Evolutionary conservation across 1,284 basidiomycete genomes (phyloP).

Genomic region (Gastroboletus turbinatus): DNA sequence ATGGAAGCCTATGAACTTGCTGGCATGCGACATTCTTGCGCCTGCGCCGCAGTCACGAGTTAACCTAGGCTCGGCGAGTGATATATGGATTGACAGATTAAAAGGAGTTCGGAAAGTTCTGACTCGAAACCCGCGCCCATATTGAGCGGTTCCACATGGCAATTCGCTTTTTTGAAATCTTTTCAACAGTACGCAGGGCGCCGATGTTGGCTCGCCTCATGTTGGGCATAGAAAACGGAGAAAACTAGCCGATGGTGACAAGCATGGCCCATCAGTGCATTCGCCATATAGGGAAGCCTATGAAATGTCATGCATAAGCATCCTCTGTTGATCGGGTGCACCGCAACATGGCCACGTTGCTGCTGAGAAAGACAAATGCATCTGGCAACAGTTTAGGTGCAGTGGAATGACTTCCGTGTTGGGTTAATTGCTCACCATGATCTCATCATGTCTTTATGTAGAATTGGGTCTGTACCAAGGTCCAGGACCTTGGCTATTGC

Average conservation of each 20-base stretch:
- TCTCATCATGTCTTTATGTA: not conserved
- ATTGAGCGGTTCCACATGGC: not conserved
- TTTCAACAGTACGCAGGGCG: not conserved
- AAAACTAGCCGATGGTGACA: not conserved
- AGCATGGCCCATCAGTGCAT: not conserved
- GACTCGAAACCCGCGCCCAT: not conserved
- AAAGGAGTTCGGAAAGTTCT: not conserved
- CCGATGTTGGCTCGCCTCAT: not conserved
- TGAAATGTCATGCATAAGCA: constrained; percentile 13
- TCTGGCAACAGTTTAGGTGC: not conserved
- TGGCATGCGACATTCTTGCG: not conserved
- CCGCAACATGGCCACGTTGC: not conserved
- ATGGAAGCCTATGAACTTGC: constrained; percentile 15
- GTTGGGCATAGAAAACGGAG: not conserved
- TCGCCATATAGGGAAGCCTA: constrained; percentile 8
- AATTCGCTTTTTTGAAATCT: not conserved
- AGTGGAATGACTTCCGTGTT: not conserved
- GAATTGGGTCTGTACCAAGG: not conserved
- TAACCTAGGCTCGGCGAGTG: not conserved
- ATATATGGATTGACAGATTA: too few relatives aligned
- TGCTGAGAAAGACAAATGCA: not conserved
- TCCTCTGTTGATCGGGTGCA: not conserved
- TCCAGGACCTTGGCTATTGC: not conserved
- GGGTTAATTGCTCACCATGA: not conserved
- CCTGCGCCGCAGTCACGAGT: not conserved